phyloP scores from a whole-genome alignment of 495 filamentous ascomycete species.

The Penicillium paxilli region DNA sequence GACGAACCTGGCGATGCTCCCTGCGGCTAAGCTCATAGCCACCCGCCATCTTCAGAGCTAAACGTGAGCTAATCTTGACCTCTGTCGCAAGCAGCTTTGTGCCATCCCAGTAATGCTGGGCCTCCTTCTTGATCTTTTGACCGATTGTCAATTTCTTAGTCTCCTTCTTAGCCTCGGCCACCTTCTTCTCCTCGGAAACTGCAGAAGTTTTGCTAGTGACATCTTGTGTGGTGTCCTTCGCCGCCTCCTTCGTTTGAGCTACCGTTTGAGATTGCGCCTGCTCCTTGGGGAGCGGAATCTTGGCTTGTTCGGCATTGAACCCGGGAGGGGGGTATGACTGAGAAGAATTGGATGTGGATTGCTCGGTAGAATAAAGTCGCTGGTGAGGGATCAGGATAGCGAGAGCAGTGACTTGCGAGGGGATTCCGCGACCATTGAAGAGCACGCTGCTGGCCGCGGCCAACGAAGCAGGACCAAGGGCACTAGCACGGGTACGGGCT shows the following conservation, averaged over 20 bases:
- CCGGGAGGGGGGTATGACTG: slow-evolving; percentile 80
- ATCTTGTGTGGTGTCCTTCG: slow-evolving; percentile 43
- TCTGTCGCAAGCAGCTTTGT: slow-evolving; percentile 96
- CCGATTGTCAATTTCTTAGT: slow-evolving; percentile 81
- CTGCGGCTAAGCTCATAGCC: slow-evolving; percentile 95
- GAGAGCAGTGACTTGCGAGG: slow-evolving; percentile 61
- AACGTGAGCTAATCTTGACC: slow-evolving; percentile 83
- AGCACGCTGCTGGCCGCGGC: slow-evolving; percentile 50
- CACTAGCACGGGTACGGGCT: slow-evolving; percentile 40
- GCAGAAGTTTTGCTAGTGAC: slow-evolving; percentile 42
- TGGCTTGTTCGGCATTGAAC: slow-evolving; percentile 88
- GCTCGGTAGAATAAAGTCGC: slow-evolving; percentile 71
- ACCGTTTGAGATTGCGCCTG: slow-evolving; percentile 31
- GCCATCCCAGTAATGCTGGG: slow-evolving; percentile 96
- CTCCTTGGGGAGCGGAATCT: slow-evolving; percentile 71
- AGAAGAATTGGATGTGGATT: slow-evolving; percentile 57
- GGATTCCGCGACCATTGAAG: slow-evolving; percentile 55
- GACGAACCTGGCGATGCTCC: slow-evolving; percentile 77
- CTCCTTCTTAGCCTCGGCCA: slow-evolving; percentile 69
- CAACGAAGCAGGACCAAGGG: slow-evolving; percentile 35
- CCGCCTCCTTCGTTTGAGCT: slow-evolving; percentile 35
- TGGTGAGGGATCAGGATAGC: slow-evolving; percentile 63
- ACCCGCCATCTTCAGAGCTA: slow-evolving; percentile 95
- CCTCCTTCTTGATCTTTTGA: slow-evolving; percentile 92
- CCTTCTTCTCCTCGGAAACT: slow-evolving; percentile 52